phyloP scores from a whole-genome alignment of 2,329 filamentous ascomycete genomes.

The Aspergillus fumigatiaffinis region DNA sequence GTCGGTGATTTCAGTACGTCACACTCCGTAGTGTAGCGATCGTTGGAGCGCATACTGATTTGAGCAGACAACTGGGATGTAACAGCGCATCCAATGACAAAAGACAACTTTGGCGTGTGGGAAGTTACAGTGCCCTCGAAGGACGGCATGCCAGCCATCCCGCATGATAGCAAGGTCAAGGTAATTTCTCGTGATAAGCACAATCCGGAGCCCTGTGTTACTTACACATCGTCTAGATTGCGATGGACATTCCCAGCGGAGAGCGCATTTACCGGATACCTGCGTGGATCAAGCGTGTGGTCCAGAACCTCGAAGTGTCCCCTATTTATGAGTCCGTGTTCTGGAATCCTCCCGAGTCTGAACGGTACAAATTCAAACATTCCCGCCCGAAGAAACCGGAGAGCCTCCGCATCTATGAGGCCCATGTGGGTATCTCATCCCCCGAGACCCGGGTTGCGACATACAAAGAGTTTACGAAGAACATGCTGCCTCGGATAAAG shows the following conservation, averaged over 20 bases:
- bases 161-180: slow-evolving; percentile 95
- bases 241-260: slow-evolving; percentile 72
- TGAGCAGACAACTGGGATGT: slow-evolving; percentile 76
- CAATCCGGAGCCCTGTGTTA: neutral
- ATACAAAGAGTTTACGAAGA: slow-evolving; percentile 94
- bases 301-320: slow-evolving; percentile 84
- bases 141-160: slow-evolving; percentile 72
- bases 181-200: slow-evolving; percentile 45
- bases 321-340: slow-evolving; percentile 93
- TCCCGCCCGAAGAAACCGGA: slow-evolving; percentile 73
- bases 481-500: slow-evolving; percentile 88
- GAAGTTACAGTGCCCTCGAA: slow-evolving; percentile 72
- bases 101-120: slow-evolving; percentile 80
- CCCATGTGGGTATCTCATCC: slow-evolving; percentile 96
- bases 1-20: slow-evolving; percentile 88
- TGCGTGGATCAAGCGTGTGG: slow-evolving; percentile 96
- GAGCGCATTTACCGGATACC: slow-evolving; percentile 84
- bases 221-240: slow-evolving; percentile 56
- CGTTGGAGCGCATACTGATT: slow-evolving; percentile 23
- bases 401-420: slow-evolving; percentile 92
- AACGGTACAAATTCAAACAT: slow-evolving; percentile 83
- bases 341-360: slow-evolving; percentile 81
- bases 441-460: slow-evolving; percentile 84
- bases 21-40: neutral
- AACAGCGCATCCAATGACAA: slow-evolving; percentile 80